Percentiles rank a stretch among this genome's conserved stretches.
Evolutionary conservation across 1,284 basidiomycete species (phyloP).

Genomic region (Bjerkandera adusta): DNA sequence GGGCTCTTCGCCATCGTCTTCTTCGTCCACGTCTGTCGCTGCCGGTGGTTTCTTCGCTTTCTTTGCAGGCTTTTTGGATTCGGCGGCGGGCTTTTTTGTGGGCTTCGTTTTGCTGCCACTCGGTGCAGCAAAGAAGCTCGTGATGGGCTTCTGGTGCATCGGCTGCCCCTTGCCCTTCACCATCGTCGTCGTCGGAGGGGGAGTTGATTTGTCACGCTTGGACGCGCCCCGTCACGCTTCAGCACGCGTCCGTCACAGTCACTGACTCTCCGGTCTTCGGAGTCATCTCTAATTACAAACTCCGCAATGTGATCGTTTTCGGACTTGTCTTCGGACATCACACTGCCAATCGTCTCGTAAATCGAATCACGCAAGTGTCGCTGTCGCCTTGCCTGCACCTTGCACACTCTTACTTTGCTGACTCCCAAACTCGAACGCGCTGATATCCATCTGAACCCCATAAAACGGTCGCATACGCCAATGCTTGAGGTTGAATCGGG

Average conservation of each 20-base stretch:
- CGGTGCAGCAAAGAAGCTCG: slow-evolving; percentile 47
- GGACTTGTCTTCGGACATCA: too few relatives aligned
- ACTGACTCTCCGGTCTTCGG: too few relatives aligned
- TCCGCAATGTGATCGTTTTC: too few relatives aligned
- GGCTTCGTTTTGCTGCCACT: slow-evolving; percentile 23
- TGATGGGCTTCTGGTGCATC: slow-evolving; percentile 49
- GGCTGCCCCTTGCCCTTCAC: slow-evolving; percentile 35
- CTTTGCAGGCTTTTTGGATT: slow-evolving; percentile 14
- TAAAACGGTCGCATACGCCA: too few relatives aligned
- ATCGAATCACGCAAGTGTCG: too few relatives aligned
- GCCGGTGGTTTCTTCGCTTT: slow-evolving; percentile 13
- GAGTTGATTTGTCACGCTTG: slow-evolving; percentile 10
- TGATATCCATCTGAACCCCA: too few relatives aligned
- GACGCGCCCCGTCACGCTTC: slow-evolving; percentile 3
- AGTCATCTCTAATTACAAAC: too few relatives aligned
- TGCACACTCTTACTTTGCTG: too few relatives aligned
- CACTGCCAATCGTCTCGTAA: too few relatives aligned
- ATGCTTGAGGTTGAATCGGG: too few relatives aligned
- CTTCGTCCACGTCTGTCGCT: slow-evolving; percentile 16
- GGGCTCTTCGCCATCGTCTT: slow-evolving; percentile 29
- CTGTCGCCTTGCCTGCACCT: too few relatives aligned
- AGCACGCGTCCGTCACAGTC: not conserved
- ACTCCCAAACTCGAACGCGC: too few relatives aligned
- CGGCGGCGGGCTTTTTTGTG: not conserved
- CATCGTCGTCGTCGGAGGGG: slow-evolving; percentile 37